phyloP scores from a whole-genome alignment of 768 basidiomycete genomes.

The Strobilomyces confusus region DNA sequence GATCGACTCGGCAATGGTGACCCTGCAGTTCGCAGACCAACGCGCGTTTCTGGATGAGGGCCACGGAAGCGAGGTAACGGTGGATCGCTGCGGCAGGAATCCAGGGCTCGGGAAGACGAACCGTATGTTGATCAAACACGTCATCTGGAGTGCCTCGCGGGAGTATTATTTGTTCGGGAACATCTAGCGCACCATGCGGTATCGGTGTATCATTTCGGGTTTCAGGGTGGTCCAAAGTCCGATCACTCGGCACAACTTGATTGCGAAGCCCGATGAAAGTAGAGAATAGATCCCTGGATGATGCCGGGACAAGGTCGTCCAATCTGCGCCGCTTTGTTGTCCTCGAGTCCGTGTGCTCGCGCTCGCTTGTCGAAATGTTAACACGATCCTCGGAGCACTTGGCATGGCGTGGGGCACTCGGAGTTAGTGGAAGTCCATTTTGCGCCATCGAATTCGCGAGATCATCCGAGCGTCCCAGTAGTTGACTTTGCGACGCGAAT shows the following conservation, averaged over 20 bases:
- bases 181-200: constrained; percentile 2
- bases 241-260: constrained; percentile 5
- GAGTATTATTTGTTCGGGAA: constrained; percentile 13
- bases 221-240: constrained; percentile 8
- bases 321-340: constrained; percentile 24
- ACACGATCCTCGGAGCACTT: not conserved
- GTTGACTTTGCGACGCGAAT: constrained; percentile 20
- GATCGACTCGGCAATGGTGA: constrained; percentile 43
- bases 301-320: constrained; percentile 21
- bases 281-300: constrained; percentile 25
- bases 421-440: constrained; percentile 3
- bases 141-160: constrained; percentile 36
- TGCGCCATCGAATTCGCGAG: constrained; percentile 2
- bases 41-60: constrained; percentile 63
- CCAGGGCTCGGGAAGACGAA: constrained; percentile 37
- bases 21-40: constrained; percentile 51
- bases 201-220: constrained; percentile 10
- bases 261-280: constrained; percentile 27
- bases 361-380: not conserved
- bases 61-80: constrained; percentile 66
- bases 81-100: constrained; percentile 38
- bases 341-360: constrained; percentile 1
- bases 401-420: not conserved
- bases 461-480: not conserved
- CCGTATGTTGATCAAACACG: constrained; percentile 41